Conservation (phyloP, 805 yeast genomes). For the Saccharomycopsis oosterbeekiorum region DNA sequence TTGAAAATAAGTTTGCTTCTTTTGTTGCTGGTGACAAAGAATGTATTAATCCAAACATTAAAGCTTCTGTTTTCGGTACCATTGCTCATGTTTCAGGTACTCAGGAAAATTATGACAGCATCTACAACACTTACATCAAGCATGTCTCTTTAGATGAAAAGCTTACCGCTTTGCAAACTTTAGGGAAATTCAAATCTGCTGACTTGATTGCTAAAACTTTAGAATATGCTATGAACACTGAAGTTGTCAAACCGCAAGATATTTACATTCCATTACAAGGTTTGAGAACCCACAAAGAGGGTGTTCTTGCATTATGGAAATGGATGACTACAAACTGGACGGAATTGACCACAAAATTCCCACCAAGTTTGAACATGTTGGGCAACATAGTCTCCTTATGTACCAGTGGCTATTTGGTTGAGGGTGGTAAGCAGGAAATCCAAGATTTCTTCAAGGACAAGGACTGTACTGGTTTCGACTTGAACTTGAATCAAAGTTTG, state of each 20-base stretch:
- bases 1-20: constrained; percentile 39
- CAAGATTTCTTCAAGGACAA: constrained; percentile 40
- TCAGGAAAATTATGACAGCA: constrained; percentile 48
- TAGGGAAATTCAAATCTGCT: constrained; percentile 53
- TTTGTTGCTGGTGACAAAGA: constrained; percentile 53
- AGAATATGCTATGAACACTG: constrained; percentile 45
- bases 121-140: constrained; percentile 49
- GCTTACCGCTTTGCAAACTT: constrained; percentile 53
- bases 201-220: constrained; percentile 47
- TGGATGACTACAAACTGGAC: constrained; percentile 77
- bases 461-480: constrained; percentile 55
- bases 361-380: constrained; percentile 74
- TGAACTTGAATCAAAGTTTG: constrained; percentile 54
- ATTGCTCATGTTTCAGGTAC: constrained; percentile 56
- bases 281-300: constrained; percentile 49
- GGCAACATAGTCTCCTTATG: constrained; percentile 60
- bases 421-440: constrained; percentile 41
- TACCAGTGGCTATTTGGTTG: constrained; percentile 51
- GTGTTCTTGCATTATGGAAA: constrained; percentile 59
- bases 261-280: constrained; percentile 71
- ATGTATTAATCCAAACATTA: constrained; percentile 67
- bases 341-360: constrained; percentile 50
- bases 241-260: constrained; percentile 57
- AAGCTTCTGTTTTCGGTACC: constrained; percentile 53
- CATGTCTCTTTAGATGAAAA: constrained; percentile 60